A percentile compares a stretch with the other conserved stretches of the same genome.
Evolutionary conservation across 179 eudicot species (phyloP).

Genomic region (Spergularia azorica): DNA sequence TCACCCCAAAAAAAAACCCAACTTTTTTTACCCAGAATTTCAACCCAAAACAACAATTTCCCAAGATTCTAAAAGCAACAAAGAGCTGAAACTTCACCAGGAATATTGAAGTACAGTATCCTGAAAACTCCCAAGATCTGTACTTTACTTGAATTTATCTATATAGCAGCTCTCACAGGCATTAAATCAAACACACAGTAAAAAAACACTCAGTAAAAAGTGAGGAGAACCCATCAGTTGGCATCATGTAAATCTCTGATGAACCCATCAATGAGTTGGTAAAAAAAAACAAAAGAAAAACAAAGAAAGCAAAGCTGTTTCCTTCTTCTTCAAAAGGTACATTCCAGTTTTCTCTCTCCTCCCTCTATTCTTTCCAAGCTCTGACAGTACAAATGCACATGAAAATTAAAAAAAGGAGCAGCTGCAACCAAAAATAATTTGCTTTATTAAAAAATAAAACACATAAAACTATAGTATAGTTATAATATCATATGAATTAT

Average conservation of each 20-base stretch:
- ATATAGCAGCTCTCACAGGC: constrained; percentile 18
- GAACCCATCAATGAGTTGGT: constrained; percentile 35
- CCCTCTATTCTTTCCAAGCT: constrained; percentile 23
- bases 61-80: background rate
- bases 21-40: constrained; percentile 1
- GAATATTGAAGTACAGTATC: constrained; percentile 17
- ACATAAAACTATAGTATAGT: no score
- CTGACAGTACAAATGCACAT: constrained; percentile 28
- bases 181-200: constrained; percentile 33
- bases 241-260: constrained; percentile 32
- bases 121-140: constrained; percentile 25
- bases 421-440: constrained; percentile 8
- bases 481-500: background rate
- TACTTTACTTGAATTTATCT: constrained; percentile 3
- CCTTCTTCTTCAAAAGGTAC: constrained; percentile 24
- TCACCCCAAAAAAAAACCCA: background rate
- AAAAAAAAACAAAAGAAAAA: constrained; percentile 24
- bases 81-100: constrained; percentile 16
- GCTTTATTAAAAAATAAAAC: constrained; percentile 16
- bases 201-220: constrained; percentile 9
- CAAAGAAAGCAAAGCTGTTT: constrained; percentile 10
- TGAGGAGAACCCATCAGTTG: constrained; percentile 30
- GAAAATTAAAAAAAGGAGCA: constrained; percentile 7
- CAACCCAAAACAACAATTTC: background rate
- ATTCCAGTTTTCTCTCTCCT: constrained; percentile 26